These are phyloP conservation scores for Vairimorpha necatrix DNA, from an alignment of 371 early-diverging fungal genomes.

Conservation along the genomic window DNA sequence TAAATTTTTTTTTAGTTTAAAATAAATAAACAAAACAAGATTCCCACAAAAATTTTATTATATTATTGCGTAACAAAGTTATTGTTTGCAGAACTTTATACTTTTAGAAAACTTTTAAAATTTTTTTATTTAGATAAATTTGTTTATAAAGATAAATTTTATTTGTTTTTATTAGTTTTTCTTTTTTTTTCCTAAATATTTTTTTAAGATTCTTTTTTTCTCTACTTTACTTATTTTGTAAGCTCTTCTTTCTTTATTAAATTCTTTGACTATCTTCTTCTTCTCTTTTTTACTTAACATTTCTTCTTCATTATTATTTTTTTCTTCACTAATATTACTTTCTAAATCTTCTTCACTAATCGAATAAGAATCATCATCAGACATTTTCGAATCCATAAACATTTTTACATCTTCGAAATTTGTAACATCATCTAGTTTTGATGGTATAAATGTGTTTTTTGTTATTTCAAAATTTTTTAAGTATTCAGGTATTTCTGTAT, in stretches of 20 bases:
- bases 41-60: no score
- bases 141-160: no score
- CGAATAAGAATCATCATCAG: neutral
- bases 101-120: neutral
- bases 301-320: neutral
- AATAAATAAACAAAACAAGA: no score
- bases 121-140: no score
- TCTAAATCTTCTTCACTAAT: neutral
- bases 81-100: neutral
- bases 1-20: no score
- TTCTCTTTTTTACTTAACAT: slow-evolving; percentile 31
- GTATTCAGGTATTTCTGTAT: slow-evolving; percentile 47
- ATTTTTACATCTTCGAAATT: slow-evolving; percentile 50
- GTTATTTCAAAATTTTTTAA: slow-evolving; percentile 47
- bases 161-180: neutral
- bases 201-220: slow-evolving; percentile 42
- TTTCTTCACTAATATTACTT: neutral
- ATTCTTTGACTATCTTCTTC: slow-evolving; percentile 48
- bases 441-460: slow-evolving; percentile 52
- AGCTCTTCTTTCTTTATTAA: slow-evolving; percentile 46
- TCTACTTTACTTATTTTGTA: slow-evolving; percentile 37
- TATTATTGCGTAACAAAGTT: no score
- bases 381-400: slow-evolving; percentile 16
- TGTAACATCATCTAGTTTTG: slow-evolving; percentile 40
- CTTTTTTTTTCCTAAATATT: slow-evolving; percentile 31